Evolutionary conservation across 768 basidiomycete species (phyloP).

Genomic region (Paxillus ammoniavirescens): DNA sequence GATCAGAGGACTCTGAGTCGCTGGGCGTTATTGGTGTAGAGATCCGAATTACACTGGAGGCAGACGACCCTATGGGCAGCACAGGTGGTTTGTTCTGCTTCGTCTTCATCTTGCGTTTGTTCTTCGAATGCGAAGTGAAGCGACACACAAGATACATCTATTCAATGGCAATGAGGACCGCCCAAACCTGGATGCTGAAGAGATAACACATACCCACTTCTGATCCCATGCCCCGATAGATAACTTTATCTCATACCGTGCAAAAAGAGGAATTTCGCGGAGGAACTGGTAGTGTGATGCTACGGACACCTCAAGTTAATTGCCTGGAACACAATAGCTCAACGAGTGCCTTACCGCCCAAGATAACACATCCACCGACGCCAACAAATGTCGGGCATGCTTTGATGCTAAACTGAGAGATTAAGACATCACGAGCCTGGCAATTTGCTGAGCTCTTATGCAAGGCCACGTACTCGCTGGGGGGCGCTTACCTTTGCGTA

Average conservation of each 20-base stretch:
- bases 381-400: constrained; percentile 14
- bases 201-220: constrained; percentile 12
- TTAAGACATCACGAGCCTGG: constrained; percentile 14
- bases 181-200: not conserved
- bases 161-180: not conserved
- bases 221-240: constrained; percentile 18
- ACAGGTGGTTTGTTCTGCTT: not conserved
- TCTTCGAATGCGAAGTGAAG: constrained; percentile 6
- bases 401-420: constrained; percentile 6
- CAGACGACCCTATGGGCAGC: not conserved
- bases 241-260: constrained; percentile 11
- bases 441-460: not conserved
- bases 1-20: not conserved
- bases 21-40: not conserved
- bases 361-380: constrained; percentile 5
- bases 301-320: not conserved
- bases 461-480: not conserved
- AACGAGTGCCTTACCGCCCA: not conserved
- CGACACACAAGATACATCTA: constrained; percentile 16
- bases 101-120: not conserved
- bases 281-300: constrained; percentile 17
- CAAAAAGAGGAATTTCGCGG: constrained; percentile 15
- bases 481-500: constrained; percentile 11
- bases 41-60: not conserved
- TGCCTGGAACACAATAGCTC: not conserved